phyloP scores from a whole-genome alignment of 163 green algal species.

The Scenedesmus sp. region DNA sequence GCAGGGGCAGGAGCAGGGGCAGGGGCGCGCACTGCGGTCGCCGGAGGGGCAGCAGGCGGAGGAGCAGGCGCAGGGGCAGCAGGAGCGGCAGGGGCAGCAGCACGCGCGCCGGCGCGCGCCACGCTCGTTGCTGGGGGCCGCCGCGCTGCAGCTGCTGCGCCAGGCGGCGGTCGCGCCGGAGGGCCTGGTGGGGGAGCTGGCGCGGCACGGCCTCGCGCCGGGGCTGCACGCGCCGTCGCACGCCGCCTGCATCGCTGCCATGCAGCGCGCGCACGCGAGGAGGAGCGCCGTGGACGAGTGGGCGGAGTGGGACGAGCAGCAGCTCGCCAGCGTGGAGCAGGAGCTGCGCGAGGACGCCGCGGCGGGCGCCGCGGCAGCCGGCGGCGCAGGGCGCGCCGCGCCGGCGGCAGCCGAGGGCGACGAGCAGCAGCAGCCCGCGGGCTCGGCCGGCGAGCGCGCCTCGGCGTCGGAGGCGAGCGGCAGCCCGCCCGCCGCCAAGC shows the following conservation, averaged over 20 bases:
- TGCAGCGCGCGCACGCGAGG: neutral
- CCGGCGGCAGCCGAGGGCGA: neutral
- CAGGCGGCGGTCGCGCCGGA: constrained; percentile 6
- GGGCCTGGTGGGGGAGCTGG: neutral
- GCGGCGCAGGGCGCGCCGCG: neutral
- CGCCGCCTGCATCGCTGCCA: constrained; percentile 1
- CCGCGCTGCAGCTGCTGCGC: constrained; percentile 16
- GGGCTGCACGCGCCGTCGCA: constrained; percentile 13
- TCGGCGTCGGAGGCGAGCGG: neutral
- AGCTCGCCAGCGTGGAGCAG: neutral
- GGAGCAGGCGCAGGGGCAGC: constrained; percentile 4
- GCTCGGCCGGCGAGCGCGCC: neutral
- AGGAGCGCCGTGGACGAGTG: neutral
- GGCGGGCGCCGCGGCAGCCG: too few species aligned
- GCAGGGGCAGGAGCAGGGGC: neutral
- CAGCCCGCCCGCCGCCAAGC: neutral
- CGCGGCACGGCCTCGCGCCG: neutral
- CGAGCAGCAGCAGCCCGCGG: neutral
- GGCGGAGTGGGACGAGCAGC: neutral
- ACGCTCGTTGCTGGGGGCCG: neutral
- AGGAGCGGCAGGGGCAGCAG: neutral
- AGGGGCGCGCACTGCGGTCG: neutral
- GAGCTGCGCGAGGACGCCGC: neutral
- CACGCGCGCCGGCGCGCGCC: neutral
- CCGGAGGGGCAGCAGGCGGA: constrained; percentile 4